Evolutionary conservation across 2,329 filamentous ascomycete genomes (phyloP).

Genomic region (Cadophora gregata): DNA sequence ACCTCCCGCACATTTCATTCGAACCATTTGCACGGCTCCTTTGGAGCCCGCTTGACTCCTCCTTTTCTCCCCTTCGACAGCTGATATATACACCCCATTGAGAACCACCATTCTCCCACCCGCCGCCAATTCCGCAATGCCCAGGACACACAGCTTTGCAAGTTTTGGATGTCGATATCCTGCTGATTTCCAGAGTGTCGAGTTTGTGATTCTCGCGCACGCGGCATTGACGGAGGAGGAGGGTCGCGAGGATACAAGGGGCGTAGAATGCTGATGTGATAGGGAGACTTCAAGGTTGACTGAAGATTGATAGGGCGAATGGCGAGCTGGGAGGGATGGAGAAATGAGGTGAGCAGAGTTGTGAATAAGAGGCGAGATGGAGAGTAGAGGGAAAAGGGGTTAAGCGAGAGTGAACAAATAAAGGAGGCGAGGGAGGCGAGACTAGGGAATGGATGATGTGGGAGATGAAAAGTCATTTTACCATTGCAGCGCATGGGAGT

Average conservation of each 20-base stretch:
- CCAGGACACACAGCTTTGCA: constrained; percentile 17
- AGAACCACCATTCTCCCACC: constrained; percentile 20
- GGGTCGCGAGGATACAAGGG: constrained; percentile 21
- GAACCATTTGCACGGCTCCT: neutral
- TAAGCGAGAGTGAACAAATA: neutral
- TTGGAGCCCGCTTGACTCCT: neutral
- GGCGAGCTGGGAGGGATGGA: neutral
- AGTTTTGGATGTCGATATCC: neutral
- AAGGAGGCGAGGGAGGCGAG: neutral
- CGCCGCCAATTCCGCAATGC: constrained; percentile 23
- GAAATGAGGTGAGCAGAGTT: no score
- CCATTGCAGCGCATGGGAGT: constrained; percentile 26
- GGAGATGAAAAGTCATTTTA: neutral
- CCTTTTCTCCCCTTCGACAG: constrained; percentile 18
- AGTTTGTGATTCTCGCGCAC: constrained; percentile 29
- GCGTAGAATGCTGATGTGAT: constrained; percentile 24
- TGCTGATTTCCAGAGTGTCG: constrained; percentile 18
- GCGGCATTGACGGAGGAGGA: constrained; percentile 25
- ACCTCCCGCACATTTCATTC: neutral
- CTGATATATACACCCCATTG: constrained; percentile 29
- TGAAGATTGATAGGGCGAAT: neutral
- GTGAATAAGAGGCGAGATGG: no score
- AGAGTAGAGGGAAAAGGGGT: neutral
- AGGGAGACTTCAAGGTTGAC: neutral
- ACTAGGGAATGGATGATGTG: neutral